phyloP scores from a whole-genome alignment of 1,284 basidiomycete genomes.

The Irpex sp. region DNA sequence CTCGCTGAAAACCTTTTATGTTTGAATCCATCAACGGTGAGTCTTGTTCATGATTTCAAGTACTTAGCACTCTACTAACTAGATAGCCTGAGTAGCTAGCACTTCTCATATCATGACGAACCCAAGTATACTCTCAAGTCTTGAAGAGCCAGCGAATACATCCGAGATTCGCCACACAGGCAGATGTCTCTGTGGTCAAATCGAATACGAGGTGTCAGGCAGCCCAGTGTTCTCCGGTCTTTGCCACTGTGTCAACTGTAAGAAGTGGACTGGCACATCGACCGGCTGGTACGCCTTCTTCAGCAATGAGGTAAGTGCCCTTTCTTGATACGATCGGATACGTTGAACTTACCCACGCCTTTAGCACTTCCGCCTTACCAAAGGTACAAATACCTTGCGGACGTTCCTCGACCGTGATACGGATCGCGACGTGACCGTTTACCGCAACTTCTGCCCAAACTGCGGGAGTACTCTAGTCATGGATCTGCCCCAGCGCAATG shows the following conservation, averaged over 20 bases:
- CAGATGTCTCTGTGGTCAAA: not conserved
- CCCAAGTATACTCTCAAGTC: too few relatives aligned
- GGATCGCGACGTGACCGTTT: not conserved
- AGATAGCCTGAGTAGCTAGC: too few relatives aligned
- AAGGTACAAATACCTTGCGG: not conserved
- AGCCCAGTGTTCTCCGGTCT: not conserved
- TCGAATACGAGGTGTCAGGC: not conserved
- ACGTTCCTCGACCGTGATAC: not conserved
- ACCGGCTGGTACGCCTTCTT: not conserved
- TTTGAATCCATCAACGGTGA: too few relatives aligned
- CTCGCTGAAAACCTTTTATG: too few relatives aligned
- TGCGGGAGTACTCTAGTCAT: not conserved
- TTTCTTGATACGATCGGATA: not conserved
- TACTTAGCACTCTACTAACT: too few relatives aligned
- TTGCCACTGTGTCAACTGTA: constrained; percentile 1
- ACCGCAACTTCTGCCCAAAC: not conserved
- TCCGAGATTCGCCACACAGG: not conserved
- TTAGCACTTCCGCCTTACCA: not conserved
- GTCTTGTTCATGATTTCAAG: too few relatives aligned
- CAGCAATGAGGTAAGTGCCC: not conserved
- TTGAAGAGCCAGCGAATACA: not conserved
- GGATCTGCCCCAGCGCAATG: not conserved
- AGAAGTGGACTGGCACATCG: not conserved
- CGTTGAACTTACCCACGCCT: not conserved
- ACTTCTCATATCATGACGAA: too few relatives aligned